phyloP scores from a whole-genome alignment of 129 eudicot species.

The Centrapalus pauciflorus region DNA sequence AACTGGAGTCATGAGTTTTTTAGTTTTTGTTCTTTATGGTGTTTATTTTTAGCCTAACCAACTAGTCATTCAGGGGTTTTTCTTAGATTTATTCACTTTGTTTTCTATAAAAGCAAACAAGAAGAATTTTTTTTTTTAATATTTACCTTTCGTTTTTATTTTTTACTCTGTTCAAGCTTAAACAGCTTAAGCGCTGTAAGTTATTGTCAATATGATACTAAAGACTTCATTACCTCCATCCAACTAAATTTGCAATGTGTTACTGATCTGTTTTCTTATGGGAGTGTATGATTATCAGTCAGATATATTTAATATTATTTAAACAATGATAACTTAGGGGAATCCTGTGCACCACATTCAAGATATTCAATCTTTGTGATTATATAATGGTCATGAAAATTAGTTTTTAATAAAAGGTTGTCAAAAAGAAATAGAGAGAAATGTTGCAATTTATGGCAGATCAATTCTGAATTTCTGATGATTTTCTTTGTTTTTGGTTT shows the following conservation, averaged over 20 bases:
- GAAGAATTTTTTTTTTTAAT: background rate
- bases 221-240: too few relatives aligned
- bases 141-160: background rate
- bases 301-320: background rate
- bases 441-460: background rate
- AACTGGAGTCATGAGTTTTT: background rate
- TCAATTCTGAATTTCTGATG: slow-evolving; percentile 14
- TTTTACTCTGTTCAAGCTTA: too few relatives aligned
- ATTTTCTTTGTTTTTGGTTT: slow-evolving; percentile 13
- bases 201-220: background rate
- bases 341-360: background rate
- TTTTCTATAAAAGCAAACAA: background rate
- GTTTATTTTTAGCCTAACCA: background rate
- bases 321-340: background rate
- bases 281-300: background rate
- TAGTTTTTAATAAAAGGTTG: background rate
- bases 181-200: background rate
- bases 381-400: background rate
- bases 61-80: background rate
- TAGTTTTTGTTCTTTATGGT: background rate
- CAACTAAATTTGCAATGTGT: too few relatives aligned
- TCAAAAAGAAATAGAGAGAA: background rate
- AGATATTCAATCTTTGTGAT: background rate
- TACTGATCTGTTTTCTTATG: too few relatives aligned
- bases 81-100: background rate